These are phyloP conservation scores for Xylaria sp. DNA, from an alignment of 2,329 filamentous ascomycete species.

Conservation along the genomic window DNA sequence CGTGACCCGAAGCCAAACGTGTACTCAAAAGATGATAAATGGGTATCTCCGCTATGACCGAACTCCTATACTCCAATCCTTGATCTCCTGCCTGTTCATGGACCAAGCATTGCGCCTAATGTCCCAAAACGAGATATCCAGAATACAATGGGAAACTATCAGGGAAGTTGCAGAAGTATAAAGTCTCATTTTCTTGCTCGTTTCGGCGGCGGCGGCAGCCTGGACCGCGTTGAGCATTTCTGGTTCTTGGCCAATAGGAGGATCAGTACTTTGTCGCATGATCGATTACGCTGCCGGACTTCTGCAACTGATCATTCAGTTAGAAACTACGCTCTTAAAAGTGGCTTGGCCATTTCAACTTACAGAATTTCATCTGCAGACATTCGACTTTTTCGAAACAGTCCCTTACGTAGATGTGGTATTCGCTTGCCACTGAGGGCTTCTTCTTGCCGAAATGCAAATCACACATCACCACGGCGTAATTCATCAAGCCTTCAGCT, in stretches of 20 bases:
- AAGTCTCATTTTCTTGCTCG: conserved; percentile 40
- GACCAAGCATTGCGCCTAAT: conserved; percentile 23
- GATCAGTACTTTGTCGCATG: conserved; percentile 42
- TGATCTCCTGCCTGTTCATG: conserved; percentile 22
- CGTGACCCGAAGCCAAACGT: conserved; percentile 41
- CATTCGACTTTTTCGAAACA: conserved; percentile 41
- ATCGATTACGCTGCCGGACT: conserved; percentile 36
- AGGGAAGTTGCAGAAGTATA: conserved; percentile 13
- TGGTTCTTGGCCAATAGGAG: conserved; percentile 42
- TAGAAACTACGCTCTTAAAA: conserved; percentile 8
- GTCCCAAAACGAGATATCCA: conserved; percentile 17
- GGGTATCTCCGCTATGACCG: conserved; percentile 48
- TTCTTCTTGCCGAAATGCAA: conserved; percentile 47
- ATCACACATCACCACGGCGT: conserved; percentile 49
- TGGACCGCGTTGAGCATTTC: conserved; percentile 40
- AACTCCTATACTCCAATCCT: conserved; percentile 45
- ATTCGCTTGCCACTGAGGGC: conserved; percentile 38
- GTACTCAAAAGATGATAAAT: conserved; percentile 43
- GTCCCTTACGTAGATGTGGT: conserved; percentile 36
- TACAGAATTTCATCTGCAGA: conserved; percentile 43
- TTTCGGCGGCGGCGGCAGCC: conserved; percentile 40
- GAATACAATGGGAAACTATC: conserved; percentile 18
- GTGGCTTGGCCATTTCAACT: conserved; percentile 28
- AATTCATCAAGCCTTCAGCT: conserved; percentile 42
- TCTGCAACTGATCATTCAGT: conserved; percentile 36